Conservation (phyloP, 495 filamentous ascomycete species). For the Neurospora africana region DNA sequence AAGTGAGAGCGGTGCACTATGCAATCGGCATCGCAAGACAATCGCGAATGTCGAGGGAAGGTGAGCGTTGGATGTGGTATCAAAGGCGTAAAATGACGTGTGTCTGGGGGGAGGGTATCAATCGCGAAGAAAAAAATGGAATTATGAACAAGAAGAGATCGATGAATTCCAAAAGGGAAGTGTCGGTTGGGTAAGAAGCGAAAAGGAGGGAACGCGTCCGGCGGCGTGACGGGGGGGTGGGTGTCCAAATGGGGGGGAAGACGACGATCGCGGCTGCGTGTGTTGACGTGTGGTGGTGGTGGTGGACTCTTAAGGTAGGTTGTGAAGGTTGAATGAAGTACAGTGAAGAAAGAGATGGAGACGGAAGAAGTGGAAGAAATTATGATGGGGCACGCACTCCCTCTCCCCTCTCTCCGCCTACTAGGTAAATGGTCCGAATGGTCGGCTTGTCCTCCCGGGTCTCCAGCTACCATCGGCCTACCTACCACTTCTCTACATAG, state of each 20-base stretch:
- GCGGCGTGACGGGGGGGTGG: not conserved
- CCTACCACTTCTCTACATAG: not conserved
- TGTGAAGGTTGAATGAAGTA: not conserved
- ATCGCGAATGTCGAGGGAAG: not conserved
- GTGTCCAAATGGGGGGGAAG: not conserved
- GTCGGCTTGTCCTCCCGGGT: not conserved
- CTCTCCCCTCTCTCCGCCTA: not conserved
- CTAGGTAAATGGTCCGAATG: not conserved
- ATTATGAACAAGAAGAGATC: not conserved
- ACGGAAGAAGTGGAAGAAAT: not conserved
- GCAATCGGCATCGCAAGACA: not conserved
- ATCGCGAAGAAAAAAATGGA: not conserved
- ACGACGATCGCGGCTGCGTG: not conserved
- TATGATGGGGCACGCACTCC: not conserved
- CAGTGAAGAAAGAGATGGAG: not conserved
- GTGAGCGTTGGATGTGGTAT: not conserved
- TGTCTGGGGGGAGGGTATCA: not conserved
- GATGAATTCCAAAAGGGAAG: not conserved
- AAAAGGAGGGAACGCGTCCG: not conserved
- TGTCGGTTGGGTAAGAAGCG: not conserved
- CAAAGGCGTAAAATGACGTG: not conserved
- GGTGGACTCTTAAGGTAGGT: not conserved
- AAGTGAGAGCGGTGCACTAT: slow-evolving; percentile 7
- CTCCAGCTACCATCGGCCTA: not conserved
- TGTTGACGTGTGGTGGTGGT: not conserved